These are phyloP conservation scores for Coccomyxa sp. DNA, from an alignment of 139 green algal species.

Conservation along the genomic window DNA sequence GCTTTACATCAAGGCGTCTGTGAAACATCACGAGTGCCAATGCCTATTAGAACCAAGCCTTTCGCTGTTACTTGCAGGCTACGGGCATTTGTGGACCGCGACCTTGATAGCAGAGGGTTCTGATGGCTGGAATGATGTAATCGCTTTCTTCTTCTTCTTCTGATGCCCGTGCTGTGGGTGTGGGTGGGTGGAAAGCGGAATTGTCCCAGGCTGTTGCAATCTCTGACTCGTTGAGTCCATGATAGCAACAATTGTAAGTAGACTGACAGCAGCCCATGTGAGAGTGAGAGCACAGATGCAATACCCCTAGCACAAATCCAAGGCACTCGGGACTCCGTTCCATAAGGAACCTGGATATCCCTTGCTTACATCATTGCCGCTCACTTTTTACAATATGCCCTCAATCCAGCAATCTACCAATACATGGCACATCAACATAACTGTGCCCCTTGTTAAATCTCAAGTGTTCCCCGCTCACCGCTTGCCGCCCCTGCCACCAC, in stretches of 20 bases:
- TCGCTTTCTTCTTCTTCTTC: background rate
- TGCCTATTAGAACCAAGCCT: too few relatives aligned
- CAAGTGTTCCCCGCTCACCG: background rate
- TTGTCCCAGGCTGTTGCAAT: background rate
- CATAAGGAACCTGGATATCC: too few relatives aligned
- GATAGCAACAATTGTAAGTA: background rate
- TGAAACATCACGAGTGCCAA: background rate
- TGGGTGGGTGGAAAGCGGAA: background rate
- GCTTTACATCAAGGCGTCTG: background rate
- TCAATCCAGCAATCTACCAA: too few relatives aligned
- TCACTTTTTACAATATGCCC: too few relatives aligned
- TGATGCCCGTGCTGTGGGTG: too few relatives aligned
- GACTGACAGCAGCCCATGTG: background rate
- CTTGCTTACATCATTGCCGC: too few relatives aligned
- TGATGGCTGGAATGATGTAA: background rate
- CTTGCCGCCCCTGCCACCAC: constrained; percentile 1
- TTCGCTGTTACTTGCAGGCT: background rate
- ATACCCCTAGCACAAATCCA: too few relatives aligned
- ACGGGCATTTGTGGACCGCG: background rate
- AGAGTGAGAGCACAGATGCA: background rate
- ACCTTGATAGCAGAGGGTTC: background rate
- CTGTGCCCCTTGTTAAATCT: too few relatives aligned
- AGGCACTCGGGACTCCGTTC: too few relatives aligned
- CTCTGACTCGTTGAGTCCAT: background rate
- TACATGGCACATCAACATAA: too few relatives aligned